Evolutionary conservation across 441 rosid species (phyloP).

Genomic region (Omphalea diandra): DNA sequence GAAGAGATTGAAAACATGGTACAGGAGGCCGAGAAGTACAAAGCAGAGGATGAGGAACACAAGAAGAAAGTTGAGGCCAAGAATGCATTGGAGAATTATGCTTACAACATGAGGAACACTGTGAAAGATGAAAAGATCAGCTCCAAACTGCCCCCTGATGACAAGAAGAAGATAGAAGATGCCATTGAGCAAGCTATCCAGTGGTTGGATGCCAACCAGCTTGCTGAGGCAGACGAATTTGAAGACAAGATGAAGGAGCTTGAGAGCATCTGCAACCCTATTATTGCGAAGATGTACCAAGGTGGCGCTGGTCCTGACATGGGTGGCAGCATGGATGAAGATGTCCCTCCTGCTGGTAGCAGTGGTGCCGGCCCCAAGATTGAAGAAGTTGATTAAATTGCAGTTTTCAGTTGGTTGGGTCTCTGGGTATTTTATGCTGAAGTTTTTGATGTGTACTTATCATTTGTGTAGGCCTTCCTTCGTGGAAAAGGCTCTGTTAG

Average conservation of each 20-base stretch:
- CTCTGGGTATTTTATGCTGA: neutral
- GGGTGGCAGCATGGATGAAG: constrained; percentile 52
- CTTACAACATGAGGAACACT: constrained; percentile 78
- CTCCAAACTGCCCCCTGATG: constrained; percentile 42
- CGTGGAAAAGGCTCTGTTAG: too few relatives aligned
- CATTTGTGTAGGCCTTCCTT: too few relatives aligned
- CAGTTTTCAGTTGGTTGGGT: neutral
- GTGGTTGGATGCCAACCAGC: constrained; percentile 68
- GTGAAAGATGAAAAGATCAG: constrained; percentile 67
- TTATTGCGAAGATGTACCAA: constrained; percentile 70
- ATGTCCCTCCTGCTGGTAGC: constrained; percentile 13
- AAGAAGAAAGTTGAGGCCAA: constrained; percentile 75
- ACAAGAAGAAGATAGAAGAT: constrained; percentile 73
- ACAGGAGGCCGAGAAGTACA: constrained; percentile 79
- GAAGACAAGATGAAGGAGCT: constrained; percentile 80
- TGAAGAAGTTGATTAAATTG: constrained; percentile 66
- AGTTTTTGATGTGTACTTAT: neutral
- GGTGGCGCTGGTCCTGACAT: constrained; percentile 50
- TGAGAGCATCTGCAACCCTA: constrained; percentile 71
- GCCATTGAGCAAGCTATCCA: constrained; percentile 56
- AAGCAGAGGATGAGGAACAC: constrained; percentile 68
- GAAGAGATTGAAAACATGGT: constrained; percentile 74
- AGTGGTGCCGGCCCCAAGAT: constrained; percentile 62
- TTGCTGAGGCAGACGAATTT: constrained; percentile 69
- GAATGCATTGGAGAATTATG: constrained; percentile 67